These are phyloP conservation scores for Phytopythium aichiense DNA, from an alignment of 352 stramenopile species.

Conservation along the genomic window DNA sequence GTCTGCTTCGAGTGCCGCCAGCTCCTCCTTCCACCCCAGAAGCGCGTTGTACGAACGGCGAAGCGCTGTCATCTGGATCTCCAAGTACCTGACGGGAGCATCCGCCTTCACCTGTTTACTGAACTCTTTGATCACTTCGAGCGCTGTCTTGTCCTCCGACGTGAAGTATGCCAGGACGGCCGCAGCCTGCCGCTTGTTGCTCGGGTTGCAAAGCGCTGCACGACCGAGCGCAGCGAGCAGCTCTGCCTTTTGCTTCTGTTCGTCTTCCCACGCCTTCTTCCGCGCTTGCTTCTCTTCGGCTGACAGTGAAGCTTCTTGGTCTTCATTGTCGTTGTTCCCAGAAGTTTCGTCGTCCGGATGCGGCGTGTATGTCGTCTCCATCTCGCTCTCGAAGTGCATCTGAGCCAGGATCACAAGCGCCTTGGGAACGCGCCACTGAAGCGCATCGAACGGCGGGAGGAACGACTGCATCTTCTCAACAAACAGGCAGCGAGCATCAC, in stretches of 20 bases:
- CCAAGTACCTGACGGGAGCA: conserved; percentile 72
- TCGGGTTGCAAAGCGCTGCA: conserved; percentile 78
- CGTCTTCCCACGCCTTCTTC: conserved; percentile 20
- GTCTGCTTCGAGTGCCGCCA: conserved; percentile 16
- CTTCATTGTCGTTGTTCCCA: conserved; percentile 20
- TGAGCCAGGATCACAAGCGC: conserved; percentile 67
- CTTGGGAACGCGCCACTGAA: conserved; percentile 71
- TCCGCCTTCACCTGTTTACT: conserved; percentile 75
- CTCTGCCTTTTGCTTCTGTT: conserved; percentile 50
- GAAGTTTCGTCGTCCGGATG: conserved; percentile 23
- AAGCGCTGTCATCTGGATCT: conserved; percentile 86
- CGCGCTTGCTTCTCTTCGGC: conserved; percentile 18
- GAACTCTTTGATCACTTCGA: conserved; percentile 79
- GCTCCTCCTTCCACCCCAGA: conserved; percentile 59
- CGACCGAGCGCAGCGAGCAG: conserved; percentile 66
- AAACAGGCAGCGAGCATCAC: conserved; percentile 76
- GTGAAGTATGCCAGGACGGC: conserved; percentile 68
- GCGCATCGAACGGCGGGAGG: conserved; percentile 41
- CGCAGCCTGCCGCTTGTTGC: conserved; percentile 75
- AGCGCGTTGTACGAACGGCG: conserved; percentile 65
- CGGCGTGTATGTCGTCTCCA: conserved; percentile 14
- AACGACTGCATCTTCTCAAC: conserved; percentile 78
- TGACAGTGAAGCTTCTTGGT: background rate
- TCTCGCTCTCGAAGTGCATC: conserved; percentile 82
- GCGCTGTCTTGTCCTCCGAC: conserved; percentile 34